Percentiles rank a stretch among this genome's conserved stretches.
These are phyloP conservation scores for Aspergillus coremiiformis DNA, from an alignment of 495 filamentous ascomycete species.

Conservation along the genomic window DNA sequence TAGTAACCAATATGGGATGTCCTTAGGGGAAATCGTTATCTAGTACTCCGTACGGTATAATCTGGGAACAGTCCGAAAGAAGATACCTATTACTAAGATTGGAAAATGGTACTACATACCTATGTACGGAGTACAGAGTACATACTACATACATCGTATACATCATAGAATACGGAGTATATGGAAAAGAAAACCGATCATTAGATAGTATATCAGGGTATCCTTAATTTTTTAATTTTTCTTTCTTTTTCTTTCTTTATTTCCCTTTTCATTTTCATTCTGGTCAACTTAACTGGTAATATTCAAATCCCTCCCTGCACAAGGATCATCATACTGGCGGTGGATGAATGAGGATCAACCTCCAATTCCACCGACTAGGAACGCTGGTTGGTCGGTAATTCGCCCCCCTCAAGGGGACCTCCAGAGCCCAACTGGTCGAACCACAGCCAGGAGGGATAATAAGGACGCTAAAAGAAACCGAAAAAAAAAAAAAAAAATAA, in stretches of 20 bases:
- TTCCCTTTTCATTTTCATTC: neutral
- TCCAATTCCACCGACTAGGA: slow-evolving; percentile 7
- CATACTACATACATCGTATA: too few species aligned
- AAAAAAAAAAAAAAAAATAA: too few species aligned
- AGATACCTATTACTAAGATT: too few species aligned
- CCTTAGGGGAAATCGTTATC: neutral
- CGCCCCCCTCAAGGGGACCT: slow-evolving; percentile 6
- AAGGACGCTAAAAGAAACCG: neutral
- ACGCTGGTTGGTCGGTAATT: slow-evolving; percentile 12
- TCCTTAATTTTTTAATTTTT: too few species aligned
- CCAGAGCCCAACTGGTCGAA: neutral
- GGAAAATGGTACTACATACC: too few species aligned
- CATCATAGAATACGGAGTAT: too few species aligned
- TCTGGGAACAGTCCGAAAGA: too few species aligned
- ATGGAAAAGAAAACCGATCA: neutral
- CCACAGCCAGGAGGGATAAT: neutral
- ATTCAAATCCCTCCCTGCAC: neutral
- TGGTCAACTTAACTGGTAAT: too few species aligned
- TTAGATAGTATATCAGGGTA: too few species aligned
- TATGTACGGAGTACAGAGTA: too few species aligned
- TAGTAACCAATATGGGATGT: too few species aligned
- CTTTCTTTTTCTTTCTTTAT: neutral
- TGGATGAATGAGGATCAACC: slow-evolving; percentile 22
- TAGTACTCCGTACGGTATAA: too few species aligned
- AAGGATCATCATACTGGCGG: slow-evolving; percentile 8